Base-by-base conservation (phyloP, 345 rosid genomes). In the Aquilaria sinensis region DNA sequence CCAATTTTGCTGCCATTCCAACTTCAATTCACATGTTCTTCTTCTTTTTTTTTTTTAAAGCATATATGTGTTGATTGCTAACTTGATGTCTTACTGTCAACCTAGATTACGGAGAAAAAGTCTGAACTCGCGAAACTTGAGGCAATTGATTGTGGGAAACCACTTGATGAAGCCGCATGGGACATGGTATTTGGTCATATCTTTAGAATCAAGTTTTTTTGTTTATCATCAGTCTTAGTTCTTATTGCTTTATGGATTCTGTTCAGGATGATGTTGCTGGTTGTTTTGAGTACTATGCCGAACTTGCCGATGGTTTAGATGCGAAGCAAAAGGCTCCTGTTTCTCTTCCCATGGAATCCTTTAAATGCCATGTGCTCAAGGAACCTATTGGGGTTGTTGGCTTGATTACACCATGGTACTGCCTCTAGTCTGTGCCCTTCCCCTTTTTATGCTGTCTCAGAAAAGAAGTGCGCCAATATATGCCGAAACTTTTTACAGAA, bases 361-460 rank as follows among this genome's bases (percentile, higher is more conserved):
- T 95, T 61, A 95, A 87, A 86, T 73, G 79, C 47, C 74, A 85
- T 57, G 75, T 87, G 65, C 87, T 87, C 58, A 87, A 79, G 79
- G 99, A 95, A 68, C 96, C 99, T 15, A 71, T 95, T 77, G 99
- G 99, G 46, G 96, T 95, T 3, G 97, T 95, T 69, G 97, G 87
- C 13, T 70, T 95, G 66, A 95, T 95, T 73, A 91, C 97, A 53
- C 99, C 99, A 47, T 94, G 99, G 98, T 93, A 90, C 47, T 49
- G 56, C 1, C 62, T 60, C 62, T 60, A 31, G 60, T 65, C 53
- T 56, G 30, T 70, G 53, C 30, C 51, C 41, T 29, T 34, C 43
- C 43, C 8, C 43, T 37, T 37, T 5, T 37, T 1, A 37, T 37
- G 43, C 8, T 9, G 43, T 37, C 1, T 37, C 7, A 8, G 43